phyloP scores from a whole-genome alignment of 495 filamentous ascomycete genomes.

The Aspergillus asperescens region DNA sequence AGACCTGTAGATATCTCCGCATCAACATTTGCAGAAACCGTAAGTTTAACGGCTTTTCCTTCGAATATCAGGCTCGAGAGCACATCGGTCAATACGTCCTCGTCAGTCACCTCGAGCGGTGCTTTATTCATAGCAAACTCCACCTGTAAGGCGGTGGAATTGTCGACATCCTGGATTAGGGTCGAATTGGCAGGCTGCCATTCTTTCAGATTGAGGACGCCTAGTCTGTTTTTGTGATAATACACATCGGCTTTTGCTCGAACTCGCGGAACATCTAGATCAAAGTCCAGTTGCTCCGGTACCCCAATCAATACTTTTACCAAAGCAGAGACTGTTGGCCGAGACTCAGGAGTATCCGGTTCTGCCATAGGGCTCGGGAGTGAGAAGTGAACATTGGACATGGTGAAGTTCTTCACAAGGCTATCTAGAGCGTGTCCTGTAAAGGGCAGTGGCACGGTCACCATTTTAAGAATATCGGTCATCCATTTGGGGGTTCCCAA shows the following conservation, averaged over 20 bases:
- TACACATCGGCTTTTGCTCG: conserved; percentile 72
- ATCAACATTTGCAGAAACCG: conserved; percentile 76
- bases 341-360: conserved; percentile 65
- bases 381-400: conserved; percentile 76
- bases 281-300: conserved; percentile 81
- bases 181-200: conserved; percentile 88
- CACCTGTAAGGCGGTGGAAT: conserved; percentile 58
- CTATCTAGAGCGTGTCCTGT: conserved; percentile 74
- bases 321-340: conserved; percentile 73
- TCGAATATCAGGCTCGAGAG: conserved; percentile 72
- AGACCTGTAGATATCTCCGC: conserved; percentile 73
- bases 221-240: conserved; percentile 69
- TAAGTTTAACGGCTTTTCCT: conserved; percentile 55
- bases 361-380: conserved; percentile 73
- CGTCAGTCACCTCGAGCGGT: conserved; percentile 74
- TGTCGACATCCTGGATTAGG: conserved; percentile 49
- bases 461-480: conserved; percentile 66
- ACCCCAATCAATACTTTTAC: conserved; percentile 70
- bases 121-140: conserved; percentile 69
- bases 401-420: conserved; percentile 77
- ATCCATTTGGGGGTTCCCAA: conserved; percentile 73
- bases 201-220: conserved; percentile 64
- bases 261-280: conserved; percentile 66
- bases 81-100: conserved; percentile 66
- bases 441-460: conserved; percentile 80